Evolutionary conservation across 345 rosid species (phyloP).

Genomic region (Pugionium dolabratum): DNA sequence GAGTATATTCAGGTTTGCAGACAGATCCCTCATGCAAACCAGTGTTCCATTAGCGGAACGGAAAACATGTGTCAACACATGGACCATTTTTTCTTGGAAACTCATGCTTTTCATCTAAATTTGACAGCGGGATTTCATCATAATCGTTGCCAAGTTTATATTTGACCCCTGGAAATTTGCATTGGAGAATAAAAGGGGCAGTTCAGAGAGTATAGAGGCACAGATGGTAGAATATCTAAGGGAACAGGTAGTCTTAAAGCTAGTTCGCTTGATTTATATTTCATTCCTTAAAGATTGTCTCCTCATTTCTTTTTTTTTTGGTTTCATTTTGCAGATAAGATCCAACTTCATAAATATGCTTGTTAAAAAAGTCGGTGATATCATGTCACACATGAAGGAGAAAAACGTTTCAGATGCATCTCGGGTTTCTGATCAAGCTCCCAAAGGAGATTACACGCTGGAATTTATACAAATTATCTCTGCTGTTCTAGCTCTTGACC

Average conservation of each 20-base stretch:
- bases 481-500: slow-evolving; percentile 86
- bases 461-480: slow-evolving; percentile 80
- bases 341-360: slow-evolving; percentile 72
- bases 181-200: slow-evolving; percentile 51
- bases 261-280: slow-evolving; percentile 3
- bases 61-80: slow-evolving; percentile 11
- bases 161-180: slow-evolving; percentile 85
- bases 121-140: slow-evolving; percentile 80
- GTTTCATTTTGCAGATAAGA: slow-evolving; percentile 53
- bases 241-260: slow-evolving; percentile 55
- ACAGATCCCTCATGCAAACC: slow-evolving; percentile 21
- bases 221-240: slow-evolving; percentile 64
- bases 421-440: slow-evolving; percentile 38
- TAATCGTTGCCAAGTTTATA: slow-evolving; percentile 80
- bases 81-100: slow-evolving; percentile 22
- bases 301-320: slow-evolving; percentile 23
- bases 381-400: slow-evolving; percentile 56
- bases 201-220: slow-evolving; percentile 67
- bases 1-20: slow-evolving; percentile 70
- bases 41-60: slow-evolving; percentile 2
- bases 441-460: slow-evolving; percentile 61
- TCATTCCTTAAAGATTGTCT: slow-evolving; percentile 12
- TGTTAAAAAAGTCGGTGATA: slow-evolving; percentile 64
- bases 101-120: slow-evolving; percentile 30
- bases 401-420: slow-evolving; percentile 44